Base-by-base conservation (phyloP, 768 basidiomycete genomes). In the Botryobasidium botryosum region DNA sequence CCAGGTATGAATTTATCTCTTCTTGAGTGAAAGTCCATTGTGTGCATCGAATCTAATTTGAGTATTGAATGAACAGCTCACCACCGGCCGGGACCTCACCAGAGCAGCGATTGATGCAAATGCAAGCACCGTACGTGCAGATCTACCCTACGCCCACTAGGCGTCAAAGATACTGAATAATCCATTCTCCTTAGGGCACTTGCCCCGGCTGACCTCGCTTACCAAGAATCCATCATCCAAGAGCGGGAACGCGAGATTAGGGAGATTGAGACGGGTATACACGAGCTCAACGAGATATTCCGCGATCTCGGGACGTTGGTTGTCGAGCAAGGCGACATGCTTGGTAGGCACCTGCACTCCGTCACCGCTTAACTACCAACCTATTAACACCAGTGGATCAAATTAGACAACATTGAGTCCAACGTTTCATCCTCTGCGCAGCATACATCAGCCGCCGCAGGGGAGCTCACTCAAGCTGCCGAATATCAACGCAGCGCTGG, bases 401-500 rank as follows among this genome's bases (percentile, higher is more conserved):
- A 13, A 13, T 15, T 54, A 96, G 92, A 96, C 56, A 92, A 92
- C 54, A 92, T 99, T 56, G 88, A 94, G 59, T 75, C 77, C 32
- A 97, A 97, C 55, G 77, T 99, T 31, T 80, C 78, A 13, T 84
- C 80, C 0, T 80, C 96, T 42, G 77, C 79, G 0, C 71, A 71
- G 25, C 82, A 96, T 57, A 88, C 87, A 1, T 65, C 72, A 2
- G 75, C 75, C 31, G 92, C 90, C 12, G 74, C 82, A 1, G 77
- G 81, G 49, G 91, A 99, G 61, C 69, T 97, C 27, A 75, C 71
- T 2, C 82, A 81, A 13, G 94, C 94, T 3, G 77, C 82, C 45
- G 86, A 86, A 17, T 91, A 94, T 59, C 94, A 99, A 62, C 75
- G 88, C 38, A 92, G 77, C 59, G 94, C 94, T 2, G 92, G 92